Evolutionary conservation across 1,284 basidiomycete genomes (phyloP).

Genomic region (Peniophora sp.): DNA sequence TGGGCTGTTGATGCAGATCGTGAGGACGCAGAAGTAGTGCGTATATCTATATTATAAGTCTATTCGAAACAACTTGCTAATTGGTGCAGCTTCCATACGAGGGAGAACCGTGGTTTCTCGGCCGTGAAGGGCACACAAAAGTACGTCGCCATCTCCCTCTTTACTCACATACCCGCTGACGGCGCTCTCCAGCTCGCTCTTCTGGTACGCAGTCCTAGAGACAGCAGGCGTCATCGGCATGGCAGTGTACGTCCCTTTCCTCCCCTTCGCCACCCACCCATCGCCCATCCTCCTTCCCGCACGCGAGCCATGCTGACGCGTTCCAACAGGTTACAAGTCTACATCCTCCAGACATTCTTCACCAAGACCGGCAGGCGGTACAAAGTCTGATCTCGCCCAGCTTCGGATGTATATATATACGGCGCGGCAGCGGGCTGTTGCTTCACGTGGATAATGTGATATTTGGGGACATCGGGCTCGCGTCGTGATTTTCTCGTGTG

Average conservation of each 20-base stretch:
- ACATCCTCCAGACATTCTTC: slow-evolving; percentile 90
- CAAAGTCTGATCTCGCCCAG: slow-evolving; percentile 52
- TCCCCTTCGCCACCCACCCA: too few species aligned
- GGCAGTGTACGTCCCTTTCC: slow-evolving; percentile 56
- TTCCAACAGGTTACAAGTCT: slow-evolving; percentile 70
- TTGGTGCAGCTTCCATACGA: slow-evolving; percentile 63
- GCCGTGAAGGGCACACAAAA: slow-evolving; percentile 73
- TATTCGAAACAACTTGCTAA: slow-evolving; percentile 8
- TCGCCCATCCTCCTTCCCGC: too few species aligned
- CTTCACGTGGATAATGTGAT: too few species aligned
- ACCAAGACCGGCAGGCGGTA: slow-evolving; percentile 79
- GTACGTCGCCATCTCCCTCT: slow-evolving; percentile 25
- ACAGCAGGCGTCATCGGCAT: slow-evolving; percentile 71
- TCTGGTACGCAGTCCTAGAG: slow-evolving; percentile 86
- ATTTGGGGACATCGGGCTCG: too few species aligned
- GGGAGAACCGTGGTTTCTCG: slow-evolving; percentile 76
- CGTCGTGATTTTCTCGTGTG: too few species aligned
- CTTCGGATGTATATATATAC: too few species aligned
- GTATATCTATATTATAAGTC: slow-evolving; percentile 18
- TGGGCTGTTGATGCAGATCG: slow-evolving; percentile 79
- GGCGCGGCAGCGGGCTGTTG: not conserved
- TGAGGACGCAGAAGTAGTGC: slow-evolving; percentile 88
- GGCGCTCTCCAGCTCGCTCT: slow-evolving; percentile 56
- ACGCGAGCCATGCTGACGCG: slow-evolving; percentile 5
- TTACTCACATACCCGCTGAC: slow-evolving; percentile 19